Evolutionary conservation across 352 stramenopile genomes (phyloP), one percentile per base, ranked within the genome.

Genomic region (Aphanomyces cochlioides): DNA sequence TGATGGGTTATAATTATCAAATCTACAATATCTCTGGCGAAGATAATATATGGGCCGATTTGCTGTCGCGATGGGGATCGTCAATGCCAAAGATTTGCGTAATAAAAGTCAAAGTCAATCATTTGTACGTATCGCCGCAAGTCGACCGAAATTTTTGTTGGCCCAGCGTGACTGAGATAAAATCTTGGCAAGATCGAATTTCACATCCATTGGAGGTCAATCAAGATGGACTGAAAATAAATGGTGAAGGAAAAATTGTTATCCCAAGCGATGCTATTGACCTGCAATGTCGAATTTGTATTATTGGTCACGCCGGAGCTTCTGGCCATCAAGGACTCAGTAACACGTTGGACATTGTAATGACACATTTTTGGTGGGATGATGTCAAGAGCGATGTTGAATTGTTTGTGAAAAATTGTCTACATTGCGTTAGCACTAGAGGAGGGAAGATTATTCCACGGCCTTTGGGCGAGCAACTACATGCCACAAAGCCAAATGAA

Each of bases 11-110:
- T 0, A 66, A 53, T 15, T 78, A 80, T 37, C 13, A 48, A 0
- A 77, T 77, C 12, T 45, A 75, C 2, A 69, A 75, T 19, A 65
- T 72, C 50, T n/a, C 54, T 15, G 59, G 59, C 17, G 59, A 40
- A n/a, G 21, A 38, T 45, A 67, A 56, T 37, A 2, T 56, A 56
- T 10, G 47, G 10, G 57, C 36, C 7, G 54, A 36, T 17, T 13
- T 60, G 54, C 7, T 60, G 36, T 21, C 7, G 8, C 36, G 21
- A 60, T 60, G 43, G 43, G 43, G 43, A 15, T 8, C n/a, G n/a
- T n/a, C n/a, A n/a, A n/a, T n/a, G n/a, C n/a, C n/a, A n/a, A n/a
- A n/a, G n/a, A n/a, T n/a, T n/a, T n/a, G n/a, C n/a, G n/a, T n/a
- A n/a, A n/a, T n/a, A 40, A 67, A 12, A n/a, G n/a, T n/a, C n/a